Conservation (phyloP, 169 alveolate species). For the Eimeria tenella region DNA sequence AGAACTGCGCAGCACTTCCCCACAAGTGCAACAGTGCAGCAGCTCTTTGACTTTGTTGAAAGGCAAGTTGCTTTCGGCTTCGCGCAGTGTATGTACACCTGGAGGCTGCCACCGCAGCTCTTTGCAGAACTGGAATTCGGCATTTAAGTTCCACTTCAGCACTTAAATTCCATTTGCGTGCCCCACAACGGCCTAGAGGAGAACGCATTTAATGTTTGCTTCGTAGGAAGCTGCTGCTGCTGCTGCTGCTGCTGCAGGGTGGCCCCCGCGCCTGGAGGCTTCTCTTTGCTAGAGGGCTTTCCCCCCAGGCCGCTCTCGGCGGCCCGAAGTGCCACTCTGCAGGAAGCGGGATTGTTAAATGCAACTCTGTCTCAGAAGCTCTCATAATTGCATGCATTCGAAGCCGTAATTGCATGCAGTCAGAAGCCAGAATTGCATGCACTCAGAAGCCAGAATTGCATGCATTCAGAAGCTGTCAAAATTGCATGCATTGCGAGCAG, state of each 20-base stretch:
- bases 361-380: slow-evolving; percentile 80
- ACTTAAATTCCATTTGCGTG: too few relatives aligned
- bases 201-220: not conserved
- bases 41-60: slow-evolving; percentile 80
- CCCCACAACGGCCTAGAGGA: not conserved
- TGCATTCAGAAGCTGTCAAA: too few relatives aligned
- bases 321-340: slow-evolving; percentile 75
- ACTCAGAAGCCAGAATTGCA: too few relatives aligned
- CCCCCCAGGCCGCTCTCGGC: slow-evolving; percentile 87
- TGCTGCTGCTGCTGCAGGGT: slow-evolving; percentile 80
- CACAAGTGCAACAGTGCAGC: slow-evolving; percentile 83
- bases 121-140: too few relatives aligned
- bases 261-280: slow-evolving; percentile 93
- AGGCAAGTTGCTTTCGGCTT: not conserved
- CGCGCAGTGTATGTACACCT: too few relatives aligned
- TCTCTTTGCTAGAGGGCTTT: slow-evolving; percentile 86
- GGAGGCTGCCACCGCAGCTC: too few relatives aligned
- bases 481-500: too few relatives aligned
- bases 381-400: not conserved
- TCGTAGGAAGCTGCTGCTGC: not conserved
- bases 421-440: too few relatives aligned
- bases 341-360: slow-evolving; percentile 82
- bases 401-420: too few relatives aligned
- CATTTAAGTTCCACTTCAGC: too few relatives aligned
- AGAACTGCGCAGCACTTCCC: slow-evolving; percentile 86